Evolutionary conservation across 495 filamentous ascomycete genomes (phyloP).

Genomic region (Talaromyces stipitatus): DNA sequence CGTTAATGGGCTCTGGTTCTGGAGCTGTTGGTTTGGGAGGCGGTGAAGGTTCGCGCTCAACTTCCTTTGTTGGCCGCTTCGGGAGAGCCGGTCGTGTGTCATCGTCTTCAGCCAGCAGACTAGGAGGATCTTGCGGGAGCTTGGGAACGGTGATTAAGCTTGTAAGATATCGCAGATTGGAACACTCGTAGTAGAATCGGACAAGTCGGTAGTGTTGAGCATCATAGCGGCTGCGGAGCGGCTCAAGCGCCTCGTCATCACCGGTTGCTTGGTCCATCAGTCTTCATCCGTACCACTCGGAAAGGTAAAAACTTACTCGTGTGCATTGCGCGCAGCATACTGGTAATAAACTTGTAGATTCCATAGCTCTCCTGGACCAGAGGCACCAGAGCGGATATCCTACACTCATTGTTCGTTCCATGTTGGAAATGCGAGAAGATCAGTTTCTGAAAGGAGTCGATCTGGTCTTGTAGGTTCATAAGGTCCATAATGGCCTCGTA

Average conservation of each 20-base stretch:
- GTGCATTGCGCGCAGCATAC: conserved; percentile 95
- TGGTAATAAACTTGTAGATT: conserved; percentile 93
- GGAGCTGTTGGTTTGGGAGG: conserved; percentile 52
- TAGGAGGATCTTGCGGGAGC: conserved; percentile 88
- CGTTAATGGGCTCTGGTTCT: conserved; percentile 90
- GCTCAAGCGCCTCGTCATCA: conserved; percentile 90
- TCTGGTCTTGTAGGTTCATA: conserved; percentile 95
- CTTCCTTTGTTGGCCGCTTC: conserved; percentile 61
- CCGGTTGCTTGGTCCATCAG: conserved; percentile 58
- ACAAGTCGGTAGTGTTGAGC: conserved; percentile 92
- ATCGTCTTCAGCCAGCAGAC: conserved; percentile 69
- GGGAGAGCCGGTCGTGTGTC: conserved; percentile 79
- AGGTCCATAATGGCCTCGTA: conserved; percentile 96
- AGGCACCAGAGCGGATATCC: conserved; percentile 88
- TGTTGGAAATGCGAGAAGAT: conserved; percentile 93
- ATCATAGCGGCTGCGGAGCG: conserved; percentile 79
- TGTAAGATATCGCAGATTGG: conserved; percentile 90
- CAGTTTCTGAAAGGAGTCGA: conserved; percentile 95
- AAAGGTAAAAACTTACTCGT: conserved; percentile 53
- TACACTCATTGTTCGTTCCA: conserved; percentile 88
- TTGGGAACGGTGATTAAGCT: conserved; percentile 95
- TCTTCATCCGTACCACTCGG: background rate
- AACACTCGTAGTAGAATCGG: conserved; percentile 98
- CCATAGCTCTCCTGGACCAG: conserved; percentile 97
- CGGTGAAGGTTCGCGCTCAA: conserved; percentile 50